phyloP scores from a whole-genome alignment of 2,329 filamentous ascomycete species.

The Cladosporium oxysporum region DNA sequence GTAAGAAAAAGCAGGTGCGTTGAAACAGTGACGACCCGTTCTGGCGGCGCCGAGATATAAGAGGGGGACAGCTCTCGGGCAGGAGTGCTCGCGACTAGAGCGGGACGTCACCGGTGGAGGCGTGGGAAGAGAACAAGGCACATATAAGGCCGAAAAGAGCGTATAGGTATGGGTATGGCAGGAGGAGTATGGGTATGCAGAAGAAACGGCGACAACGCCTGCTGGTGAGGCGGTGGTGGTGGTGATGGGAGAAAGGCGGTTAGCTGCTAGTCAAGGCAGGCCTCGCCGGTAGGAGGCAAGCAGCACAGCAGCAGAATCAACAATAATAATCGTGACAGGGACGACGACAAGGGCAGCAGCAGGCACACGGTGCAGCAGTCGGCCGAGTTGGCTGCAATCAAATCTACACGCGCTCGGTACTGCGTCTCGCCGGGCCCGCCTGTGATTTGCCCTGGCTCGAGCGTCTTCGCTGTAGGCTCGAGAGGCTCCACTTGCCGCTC shows the following conservation, averaged over 20 bases:
- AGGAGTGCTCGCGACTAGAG: not conserved
- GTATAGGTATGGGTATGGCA: not conserved
- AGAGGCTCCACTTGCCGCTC: not conserved
- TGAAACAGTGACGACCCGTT: constrained; percentile 2
- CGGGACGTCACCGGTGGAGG: constrained; percentile 18
- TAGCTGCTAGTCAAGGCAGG: not conserved
- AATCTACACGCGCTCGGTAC: constrained; percentile 1
- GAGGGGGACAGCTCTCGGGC: not conserved
- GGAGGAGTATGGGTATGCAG: not conserved
- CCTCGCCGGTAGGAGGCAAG: not conserved
- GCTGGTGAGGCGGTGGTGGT: not conserved
- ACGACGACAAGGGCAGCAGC: not conserved
- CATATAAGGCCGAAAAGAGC: not conserved
- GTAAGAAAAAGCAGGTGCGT: not conserved
- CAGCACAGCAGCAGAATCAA: not conserved
- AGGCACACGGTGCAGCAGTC: constrained; percentile 2
- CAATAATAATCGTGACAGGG: not conserved
- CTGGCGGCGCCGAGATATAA: constrained; percentile 3
- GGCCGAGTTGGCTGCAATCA: constrained; percentile 1
- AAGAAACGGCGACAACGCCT: not conserved
- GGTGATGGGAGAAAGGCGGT: not conserved
- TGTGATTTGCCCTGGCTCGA: not conserved
- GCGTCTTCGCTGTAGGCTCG: not conserved
- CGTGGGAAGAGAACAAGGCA: constrained; percentile 5
- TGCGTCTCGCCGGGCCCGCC: not conserved